Percentiles rank a stretch among this genome's conserved stretches.
Conservation (phyloP, 495 filamentous ascomycete genomes). For the Neurospora tetraspora region DNA sequence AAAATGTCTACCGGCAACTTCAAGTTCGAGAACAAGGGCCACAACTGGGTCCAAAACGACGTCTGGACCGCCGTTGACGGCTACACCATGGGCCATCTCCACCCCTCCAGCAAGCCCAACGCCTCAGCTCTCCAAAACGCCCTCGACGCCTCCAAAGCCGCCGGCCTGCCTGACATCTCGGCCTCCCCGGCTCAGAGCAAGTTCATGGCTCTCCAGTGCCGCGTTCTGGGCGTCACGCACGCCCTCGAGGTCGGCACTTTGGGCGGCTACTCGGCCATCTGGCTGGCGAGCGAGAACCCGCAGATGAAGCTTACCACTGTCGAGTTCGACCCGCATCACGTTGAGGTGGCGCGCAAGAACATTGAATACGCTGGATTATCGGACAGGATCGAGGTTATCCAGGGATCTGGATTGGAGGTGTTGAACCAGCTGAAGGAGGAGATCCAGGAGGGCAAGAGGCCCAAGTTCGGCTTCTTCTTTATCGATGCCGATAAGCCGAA, state of each 20-base stretch:
- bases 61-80: slow-evolving; percentile 15
- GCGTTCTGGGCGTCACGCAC: slow-evolving; percentile 25
- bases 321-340: slow-evolving; percentile 30
- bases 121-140: slow-evolving; percentile 8
- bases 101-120: slow-evolving; percentile 14
- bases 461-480: slow-evolving; percentile 39
- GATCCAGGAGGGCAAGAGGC: slow-evolving; percentile 36
- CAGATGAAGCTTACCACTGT: slow-evolving; percentile 34
- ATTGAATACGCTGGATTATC: slow-evolving; percentile 24
- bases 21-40: not conserved
- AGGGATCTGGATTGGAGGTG: slow-evolving; percentile 36
- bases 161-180: slow-evolving; percentile 27
- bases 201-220: slow-evolving; percentile 32
- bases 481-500: slow-evolving; percentile 44
- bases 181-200: slow-evolving; percentile 30
- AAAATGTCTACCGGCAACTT: not conserved
- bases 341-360: slow-evolving; percentile 35
- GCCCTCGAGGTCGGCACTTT: slow-evolving; percentile 45
- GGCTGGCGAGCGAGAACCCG: slow-evolving; percentile 31
- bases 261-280: slow-evolving; percentile 43
- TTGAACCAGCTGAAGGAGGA: slow-evolving; percentile 30
- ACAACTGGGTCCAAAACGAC: not conserved
- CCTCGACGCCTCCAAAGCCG: slow-evolving; percentile 11
- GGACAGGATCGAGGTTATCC: slow-evolving; percentile 30
- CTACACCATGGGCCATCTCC: slow-evolving; percentile 10